Conservation (phyloP, 331 rosid species). For the Quercus phellos region DNA sequence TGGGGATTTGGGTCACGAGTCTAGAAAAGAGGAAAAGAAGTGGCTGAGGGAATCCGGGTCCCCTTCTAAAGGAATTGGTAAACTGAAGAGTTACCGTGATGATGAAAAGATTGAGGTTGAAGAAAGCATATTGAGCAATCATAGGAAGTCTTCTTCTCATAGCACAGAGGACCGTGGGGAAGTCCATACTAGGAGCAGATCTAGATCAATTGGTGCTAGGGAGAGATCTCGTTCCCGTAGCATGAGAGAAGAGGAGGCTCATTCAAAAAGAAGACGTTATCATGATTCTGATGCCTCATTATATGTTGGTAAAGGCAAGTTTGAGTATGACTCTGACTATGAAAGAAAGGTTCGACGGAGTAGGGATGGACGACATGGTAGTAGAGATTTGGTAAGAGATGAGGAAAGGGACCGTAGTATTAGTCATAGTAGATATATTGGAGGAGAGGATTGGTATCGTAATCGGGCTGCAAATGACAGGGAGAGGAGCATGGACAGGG, state of each 20-base stretch:
- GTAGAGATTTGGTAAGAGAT: slow-evolving; percentile 33
- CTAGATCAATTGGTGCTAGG: slow-evolving; percentile 54
- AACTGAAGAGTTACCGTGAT: slow-evolving; percentile 28
- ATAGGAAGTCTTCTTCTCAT: slow-evolving; percentile 33
- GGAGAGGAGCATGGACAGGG: slow-evolving; percentile 16
- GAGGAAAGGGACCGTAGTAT: slow-evolving; percentile 40
- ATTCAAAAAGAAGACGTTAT: slow-evolving; percentile 38
- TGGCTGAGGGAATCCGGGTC: slow-evolving; percentile 23
- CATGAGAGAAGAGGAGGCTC: slow-evolving; percentile 55
- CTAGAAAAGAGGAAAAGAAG: slow-evolving; percentile 35
- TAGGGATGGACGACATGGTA: slow-evolving; percentile 25
- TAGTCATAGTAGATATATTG: slow-evolving; percentile 20
- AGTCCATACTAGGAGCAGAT: slow-evolving; percentile 43
- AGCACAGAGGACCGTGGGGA: slow-evolving; percentile 39
- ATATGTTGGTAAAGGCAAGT: slow-evolving; percentile 33
- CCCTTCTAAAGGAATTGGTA: slow-evolving; percentile 36
- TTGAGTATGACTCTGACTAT: slow-evolving; percentile 33
- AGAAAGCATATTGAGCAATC: slow-evolving; percentile 21
- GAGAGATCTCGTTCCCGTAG: slow-evolving; percentile 55
- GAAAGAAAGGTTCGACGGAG: slow-evolving; percentile 23
- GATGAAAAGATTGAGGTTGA: slow-evolving; percentile 31
- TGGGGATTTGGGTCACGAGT: slow-evolving; percentile 36
- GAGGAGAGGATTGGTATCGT: slow-evolving; percentile 19
- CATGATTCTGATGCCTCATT: slow-evolving; percentile 23
- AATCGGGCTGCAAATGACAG: slow-evolving; percentile 40